Evolutionary conservation across 257 asterid genomes (phyloP).

Genomic region (Nicotiana benthamiana): DNA sequence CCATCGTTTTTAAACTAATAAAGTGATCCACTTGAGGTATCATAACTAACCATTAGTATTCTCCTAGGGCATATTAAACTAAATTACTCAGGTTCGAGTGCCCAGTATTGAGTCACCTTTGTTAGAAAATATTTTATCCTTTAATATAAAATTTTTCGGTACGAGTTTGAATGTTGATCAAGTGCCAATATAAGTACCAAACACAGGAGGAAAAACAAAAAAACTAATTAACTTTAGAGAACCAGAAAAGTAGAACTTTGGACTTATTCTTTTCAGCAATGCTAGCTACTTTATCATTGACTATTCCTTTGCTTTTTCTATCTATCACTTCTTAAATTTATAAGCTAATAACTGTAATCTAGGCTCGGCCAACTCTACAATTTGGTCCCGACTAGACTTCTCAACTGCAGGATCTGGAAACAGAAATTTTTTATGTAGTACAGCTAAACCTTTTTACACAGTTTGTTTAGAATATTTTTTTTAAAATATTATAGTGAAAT

Average conservation of each 20-base stretch:
- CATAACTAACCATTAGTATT: background rate
- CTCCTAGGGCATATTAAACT: background rate
- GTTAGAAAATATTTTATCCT: too few species aligned
- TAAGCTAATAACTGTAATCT: background rate
- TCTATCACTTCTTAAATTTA: background rate
- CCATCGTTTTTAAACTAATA: background rate
- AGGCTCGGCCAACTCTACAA: background rate
- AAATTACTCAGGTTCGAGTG: too few species aligned
- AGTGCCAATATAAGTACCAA: too few species aligned
- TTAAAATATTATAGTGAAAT: too few species aligned
- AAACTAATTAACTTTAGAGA: too few species aligned
- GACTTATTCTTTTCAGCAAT: background rate
- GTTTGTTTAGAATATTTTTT: too few species aligned
- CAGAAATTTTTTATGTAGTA: too few species aligned
- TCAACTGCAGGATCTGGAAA: background rate
- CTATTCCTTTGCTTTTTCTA: background rate
- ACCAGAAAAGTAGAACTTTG: background rate
- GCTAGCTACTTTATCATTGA: background rate
- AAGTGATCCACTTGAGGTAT: background rate
- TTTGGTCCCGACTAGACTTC: background rate
- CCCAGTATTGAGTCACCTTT: too few species aligned
- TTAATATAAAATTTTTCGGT: too few species aligned
- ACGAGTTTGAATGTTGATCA: too few species aligned
- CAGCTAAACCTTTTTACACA: too few species aligned
- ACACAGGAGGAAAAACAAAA: too few species aligned